Conservation (phyloP, 345 rosid species). For the Bruguiera sexangula region DNA sequence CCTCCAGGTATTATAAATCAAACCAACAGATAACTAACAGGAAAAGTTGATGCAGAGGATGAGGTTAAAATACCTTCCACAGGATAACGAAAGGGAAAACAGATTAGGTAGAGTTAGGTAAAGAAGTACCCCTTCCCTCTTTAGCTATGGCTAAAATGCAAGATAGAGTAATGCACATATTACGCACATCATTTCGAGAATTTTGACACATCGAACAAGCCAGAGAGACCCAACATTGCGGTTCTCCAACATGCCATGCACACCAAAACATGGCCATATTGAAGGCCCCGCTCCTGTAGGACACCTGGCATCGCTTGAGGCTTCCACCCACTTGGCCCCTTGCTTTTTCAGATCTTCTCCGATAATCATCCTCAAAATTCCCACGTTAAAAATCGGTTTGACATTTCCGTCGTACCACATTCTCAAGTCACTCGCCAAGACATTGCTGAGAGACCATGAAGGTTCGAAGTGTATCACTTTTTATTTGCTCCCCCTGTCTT, state of each 20-base stretch:
- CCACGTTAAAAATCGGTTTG: not conserved
- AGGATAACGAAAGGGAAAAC: not conserved
- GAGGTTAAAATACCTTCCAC: too few species aligned
- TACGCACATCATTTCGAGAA: constrained; percentile 33
- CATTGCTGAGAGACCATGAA: constrained; percentile 39
- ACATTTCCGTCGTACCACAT: constrained; percentile 15
- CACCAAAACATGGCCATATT: not conserved
- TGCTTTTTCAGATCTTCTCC: constrained; percentile 4
- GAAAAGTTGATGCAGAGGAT: too few species aligned
- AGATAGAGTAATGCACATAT: not conserved
- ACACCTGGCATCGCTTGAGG: constrained; percentile 38
- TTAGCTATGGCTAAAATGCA: not conserved
- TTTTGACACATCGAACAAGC: constrained; percentile 45
- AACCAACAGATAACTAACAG: too few species aligned
- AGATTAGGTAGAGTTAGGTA: not conserved
- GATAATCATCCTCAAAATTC: not conserved
- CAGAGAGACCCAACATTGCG: constrained; percentile 46
- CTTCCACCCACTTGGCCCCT: constrained; percentile 19
- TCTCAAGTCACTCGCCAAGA: constrained; percentile 13
- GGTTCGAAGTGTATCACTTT: constrained; percentile 27
- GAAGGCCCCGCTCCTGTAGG: constrained; percentile 28
- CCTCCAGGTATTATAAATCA: too few species aligned
- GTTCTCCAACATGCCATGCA: constrained; percentile 40
- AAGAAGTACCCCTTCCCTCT: not conserved
- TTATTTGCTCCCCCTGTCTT: not conserved